Evolutionary conservation across 495 filamentous ascomycete genomes (phyloP), one percentile per base, ranked within the genome.

Genomic region (Astrothelium subdiscretum): DNA sequence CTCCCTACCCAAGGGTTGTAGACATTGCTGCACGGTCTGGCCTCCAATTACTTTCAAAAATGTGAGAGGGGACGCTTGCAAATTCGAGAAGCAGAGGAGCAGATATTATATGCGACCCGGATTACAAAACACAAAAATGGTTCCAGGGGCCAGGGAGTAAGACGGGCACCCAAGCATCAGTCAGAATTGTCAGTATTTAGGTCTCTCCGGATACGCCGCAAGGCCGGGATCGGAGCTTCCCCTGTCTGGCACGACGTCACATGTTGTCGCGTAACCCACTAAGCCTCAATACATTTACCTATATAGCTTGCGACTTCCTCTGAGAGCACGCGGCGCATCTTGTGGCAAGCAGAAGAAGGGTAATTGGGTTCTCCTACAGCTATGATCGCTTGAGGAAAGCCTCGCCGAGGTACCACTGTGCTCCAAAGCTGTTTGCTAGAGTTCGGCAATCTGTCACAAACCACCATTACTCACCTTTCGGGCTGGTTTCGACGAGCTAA

Each of bases 1-100:
- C n/a, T 31, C 38, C 57, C 10, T 62, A 66, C 66, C 71, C 71
- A 10, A 68, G 35, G 1, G 68, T 71, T 24, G 71, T 73, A 12
- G 71, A 70, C 71, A 73, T 42, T 43, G 24, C 48, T 10, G 48
- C 48, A n/a, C 24, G 6, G 10, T 10, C 24, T 20, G 8, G 20
- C 10, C 48, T 54, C 22, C 6, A 24, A 20, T 5, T 11, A 8
- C 11, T 8, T 10, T 29, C 24, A 29, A 48, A n/a, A 8, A n/a
- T 10, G 42, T 48, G 18, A n/a, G 8, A 48, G 20, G 3, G 42
- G 13, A n/a, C 42, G 42, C 24, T 27, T 26, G 27, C 8, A 27
- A 20, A 27, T 8, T 35, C 20, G 31, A 8, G 54, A 58, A 58
- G 24, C 10, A 31, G 11, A 29, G 22, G 18, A 48, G 13, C 3